These are phyloP conservation scores for Bonnemaisonia californica DNA, from an alignment of 31 red algal genomes.

Conservation along the genomic window DNA sequence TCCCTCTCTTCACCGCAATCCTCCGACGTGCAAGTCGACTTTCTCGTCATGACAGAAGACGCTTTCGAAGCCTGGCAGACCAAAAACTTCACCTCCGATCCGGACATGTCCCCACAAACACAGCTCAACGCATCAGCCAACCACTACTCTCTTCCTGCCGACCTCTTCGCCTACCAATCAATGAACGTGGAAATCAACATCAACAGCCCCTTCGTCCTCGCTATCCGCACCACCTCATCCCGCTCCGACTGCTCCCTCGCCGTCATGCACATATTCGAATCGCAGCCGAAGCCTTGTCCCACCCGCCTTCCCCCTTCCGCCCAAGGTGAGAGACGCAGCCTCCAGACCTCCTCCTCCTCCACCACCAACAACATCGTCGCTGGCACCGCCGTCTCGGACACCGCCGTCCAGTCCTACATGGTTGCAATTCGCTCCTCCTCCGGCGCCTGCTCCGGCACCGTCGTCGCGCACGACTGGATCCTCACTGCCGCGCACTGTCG, in stretches of 20 bases:
- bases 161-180: constrained; percentile 1
- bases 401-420: constrained; percentile 25
- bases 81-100: background rate
- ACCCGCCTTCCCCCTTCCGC: background rate
- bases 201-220: background rate
- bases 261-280: constrained; percentile 16
- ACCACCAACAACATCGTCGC: constrained; percentile 41
- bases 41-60: background rate
- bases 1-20: constrained; percentile 1
- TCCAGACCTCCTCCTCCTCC: background rate
- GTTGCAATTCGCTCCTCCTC: constrained; percentile 24
- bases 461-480: constrained; percentile 29
- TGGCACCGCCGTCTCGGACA: constrained; percentile 19
- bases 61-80: background rate
- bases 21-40: constrained; percentile 8
- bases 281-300: background rate
- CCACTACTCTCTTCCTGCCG: background rate
- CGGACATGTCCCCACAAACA: background rate
- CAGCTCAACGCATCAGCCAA: background rate
- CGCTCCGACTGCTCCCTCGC: constrained; percentile 12
- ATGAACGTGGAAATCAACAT: background rate
- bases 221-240: background rate
- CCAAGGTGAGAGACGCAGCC: too few relatives aligned
- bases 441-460: constrained; percentile 48
- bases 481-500: constrained; percentile 65